Conservation (phyloP, 2,329 filamentous ascomycete species). For the Grosmannia huntii region DNA sequence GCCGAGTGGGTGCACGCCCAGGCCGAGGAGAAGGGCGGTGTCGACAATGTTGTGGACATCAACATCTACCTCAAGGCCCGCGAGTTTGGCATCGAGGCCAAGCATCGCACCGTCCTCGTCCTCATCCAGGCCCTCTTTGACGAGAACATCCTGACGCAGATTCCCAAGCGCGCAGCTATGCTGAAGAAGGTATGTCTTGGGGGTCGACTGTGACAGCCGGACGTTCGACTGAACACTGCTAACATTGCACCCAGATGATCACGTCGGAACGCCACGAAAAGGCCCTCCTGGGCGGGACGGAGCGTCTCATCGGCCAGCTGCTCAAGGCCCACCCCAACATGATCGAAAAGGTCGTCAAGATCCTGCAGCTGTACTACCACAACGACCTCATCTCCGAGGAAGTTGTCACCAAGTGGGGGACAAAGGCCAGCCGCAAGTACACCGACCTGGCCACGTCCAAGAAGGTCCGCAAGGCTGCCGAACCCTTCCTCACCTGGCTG, state of each 20-base stretch:
- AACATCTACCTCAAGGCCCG: constrained; percentile 95
- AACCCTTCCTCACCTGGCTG: constrained; percentile 91
- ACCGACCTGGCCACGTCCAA: constrained; percentile 79
- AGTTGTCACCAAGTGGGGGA: constrained; percentile 78
- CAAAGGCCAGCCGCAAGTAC: constrained; percentile 97
- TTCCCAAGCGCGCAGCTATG: constrained; percentile 70
- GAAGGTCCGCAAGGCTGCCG: constrained; percentile 89
- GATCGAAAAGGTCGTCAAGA: constrained; percentile 62
- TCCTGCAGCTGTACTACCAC: constrained; percentile 83
- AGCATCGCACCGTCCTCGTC: constrained; percentile 86
- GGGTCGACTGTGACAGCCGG: no score
- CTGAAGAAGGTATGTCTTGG: constrained; percentile 63
- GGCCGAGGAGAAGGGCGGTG: constrained; percentile 56
- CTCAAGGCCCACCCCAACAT: constrained; percentile 71
- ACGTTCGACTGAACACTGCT: no score
- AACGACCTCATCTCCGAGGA: constrained; percentile 83
- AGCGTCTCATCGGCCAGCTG: constrained; percentile 67
- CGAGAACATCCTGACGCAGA: constrained; percentile 78
- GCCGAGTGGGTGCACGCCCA: constrained; percentile 82
- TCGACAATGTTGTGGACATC: constrained; percentile 73
- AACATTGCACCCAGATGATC: constrained; percentile 38
- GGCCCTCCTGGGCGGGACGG: constrained; percentile 85
- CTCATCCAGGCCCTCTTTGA: constrained; percentile 90
- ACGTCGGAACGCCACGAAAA: constrained; percentile 91
- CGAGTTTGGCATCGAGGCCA: constrained; percentile 85